These are phyloP conservation scores for Dispira simplex DNA, from an alignment of 192 early-diverging fungal genomes.

Conservation along the genomic window DNA sequence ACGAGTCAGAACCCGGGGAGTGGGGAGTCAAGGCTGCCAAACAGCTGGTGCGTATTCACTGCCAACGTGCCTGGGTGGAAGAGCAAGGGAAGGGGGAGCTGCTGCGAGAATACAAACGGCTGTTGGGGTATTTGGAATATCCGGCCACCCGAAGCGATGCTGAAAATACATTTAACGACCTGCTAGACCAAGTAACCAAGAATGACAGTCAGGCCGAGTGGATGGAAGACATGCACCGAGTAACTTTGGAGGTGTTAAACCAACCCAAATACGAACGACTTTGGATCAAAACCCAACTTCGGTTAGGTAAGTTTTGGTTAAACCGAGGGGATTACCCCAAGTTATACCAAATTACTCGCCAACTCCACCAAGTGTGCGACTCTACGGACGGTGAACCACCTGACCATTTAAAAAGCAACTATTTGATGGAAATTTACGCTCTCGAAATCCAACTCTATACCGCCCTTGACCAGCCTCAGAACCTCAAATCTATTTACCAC, in stretches of 20 bases:
- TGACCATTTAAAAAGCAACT: slow-evolving; percentile 84
- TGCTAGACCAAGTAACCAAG: slow-evolving; percentile 62
- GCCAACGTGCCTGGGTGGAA: neutral
- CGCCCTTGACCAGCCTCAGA: slow-evolving; percentile 69
- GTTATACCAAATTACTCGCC: slow-evolving; percentile 52
- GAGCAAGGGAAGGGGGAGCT: slow-evolving; percentile 27
- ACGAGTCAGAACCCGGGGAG: neutral
- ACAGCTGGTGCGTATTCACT: slow-evolving; percentile 18
- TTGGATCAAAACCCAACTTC: slow-evolving; percentile 76
- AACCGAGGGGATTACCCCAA: slow-evolving; percentile 63
- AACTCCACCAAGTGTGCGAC: slow-evolving; percentile 58
- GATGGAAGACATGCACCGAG: slow-evolving; percentile 71
- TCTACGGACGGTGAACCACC: slow-evolving; percentile 58
- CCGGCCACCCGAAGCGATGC: slow-evolving; percentile 73
- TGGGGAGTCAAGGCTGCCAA: slow-evolving; percentile 33
- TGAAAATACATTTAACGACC: slow-evolving; percentile 86
- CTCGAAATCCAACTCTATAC: slow-evolving; percentile 96
- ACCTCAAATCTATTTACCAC: slow-evolving; percentile 82
- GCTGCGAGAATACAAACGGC: slow-evolving; percentile 48
- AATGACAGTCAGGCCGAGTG: slow-evolving; percentile 55
- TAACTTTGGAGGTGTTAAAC: slow-evolving; percentile 51
- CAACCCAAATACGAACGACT: slow-evolving; percentile 80
- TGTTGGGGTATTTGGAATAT: slow-evolving; percentile 58
- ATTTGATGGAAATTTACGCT: slow-evolving; percentile 84
- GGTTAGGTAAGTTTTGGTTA: slow-evolving; percentile 71